These are phyloP conservation scores for Acorus calamus DNA, from an alignment of 106 monocot species.

Conservation along the genomic window DNA sequence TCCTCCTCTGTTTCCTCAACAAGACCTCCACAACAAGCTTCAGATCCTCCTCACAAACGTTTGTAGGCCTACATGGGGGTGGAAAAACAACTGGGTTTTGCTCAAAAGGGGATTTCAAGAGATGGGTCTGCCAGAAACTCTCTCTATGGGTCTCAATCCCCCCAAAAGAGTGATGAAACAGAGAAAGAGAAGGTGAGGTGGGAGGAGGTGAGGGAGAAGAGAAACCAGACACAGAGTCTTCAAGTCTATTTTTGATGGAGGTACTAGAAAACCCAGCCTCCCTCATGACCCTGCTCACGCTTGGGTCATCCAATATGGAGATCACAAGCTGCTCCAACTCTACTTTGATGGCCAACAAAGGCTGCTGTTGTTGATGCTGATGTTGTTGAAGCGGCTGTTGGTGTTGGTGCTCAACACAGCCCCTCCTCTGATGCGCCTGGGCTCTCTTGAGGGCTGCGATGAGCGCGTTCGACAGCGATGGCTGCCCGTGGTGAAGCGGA, in stretches of 20 bases:
- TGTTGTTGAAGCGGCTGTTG: conserved; percentile 23
- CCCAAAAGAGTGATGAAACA: no score
- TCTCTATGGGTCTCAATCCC: conserved; percentile 21
- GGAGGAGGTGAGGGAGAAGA: conserved; percentile 2
- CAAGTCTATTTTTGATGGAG: conserved; percentile 60
- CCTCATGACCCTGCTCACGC: conserved; percentile 96
- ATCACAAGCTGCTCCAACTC: conserved; percentile 92
- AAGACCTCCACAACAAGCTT: conserved; percentile 48
- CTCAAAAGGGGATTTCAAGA: conserved; percentile 30
- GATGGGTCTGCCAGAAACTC: conserved; percentile 35
- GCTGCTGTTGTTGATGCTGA: conserved; percentile 48
- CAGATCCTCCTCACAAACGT: conserved; percentile 30
- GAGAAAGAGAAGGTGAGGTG: conserved; percentile 16
- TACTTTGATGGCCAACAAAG: conserved; percentile 65
- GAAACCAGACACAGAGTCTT: conserved; percentile 22
- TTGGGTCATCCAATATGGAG: conserved; percentile 90
- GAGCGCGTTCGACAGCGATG: conserved; percentile 87
- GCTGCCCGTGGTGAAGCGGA: conserved; percentile 36
- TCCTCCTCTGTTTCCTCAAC: conserved; percentile 37
- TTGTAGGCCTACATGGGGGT: conserved; percentile 6
- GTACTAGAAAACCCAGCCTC: conserved; percentile 97
- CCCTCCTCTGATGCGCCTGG: conserved; percentile 85
- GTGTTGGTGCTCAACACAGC: conserved; percentile 73
- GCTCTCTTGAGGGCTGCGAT: conserved; percentile 92
- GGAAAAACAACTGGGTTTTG: conserved; percentile 7